These are phyloP conservation scores for apple (Malus domestica) DNA, from an alignment of 306 rosid species.

Conservation along the genomic window ASM211411v1 NC_041803.1:711501-712000, in stretches of 20 bases:
- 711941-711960: slow-evolving; percentile 85
- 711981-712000: slow-evolving; percentile 82
- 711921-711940: slow-evolving; percentile 73
- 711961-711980: slow-evolving; percentile 96
- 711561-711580: slow-evolving; percentile 14
- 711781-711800: neutral
- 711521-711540: neutral
- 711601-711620: slow-evolving; percentile 97
- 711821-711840: neutral
- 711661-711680: slow-evolving; percentile 91
- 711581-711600: slow-evolving; percentile 84
- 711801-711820: neutral
- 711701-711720: slow-evolving; percentile 53
- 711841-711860: slow-evolving; percentile 51
- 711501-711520: neutral
- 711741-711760: slow-evolving; percentile 82
- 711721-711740: slow-evolving; percentile 59
- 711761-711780: slow-evolving; percentile 37
- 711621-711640: slow-evolving; percentile 78
- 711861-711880: slow-evolving; percentile 69
- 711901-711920: slow-evolving; percentile 63
- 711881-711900: slow-evolving; percentile 77
- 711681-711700: slow-evolving; percentile 40
- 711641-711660: slow-evolving; percentile 90
- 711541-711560: neutral